Evolutionary conservation across 805 yeast species (phyloP).

Genomic region (Saccharomycopsis oosterbeekiorum): DNA sequence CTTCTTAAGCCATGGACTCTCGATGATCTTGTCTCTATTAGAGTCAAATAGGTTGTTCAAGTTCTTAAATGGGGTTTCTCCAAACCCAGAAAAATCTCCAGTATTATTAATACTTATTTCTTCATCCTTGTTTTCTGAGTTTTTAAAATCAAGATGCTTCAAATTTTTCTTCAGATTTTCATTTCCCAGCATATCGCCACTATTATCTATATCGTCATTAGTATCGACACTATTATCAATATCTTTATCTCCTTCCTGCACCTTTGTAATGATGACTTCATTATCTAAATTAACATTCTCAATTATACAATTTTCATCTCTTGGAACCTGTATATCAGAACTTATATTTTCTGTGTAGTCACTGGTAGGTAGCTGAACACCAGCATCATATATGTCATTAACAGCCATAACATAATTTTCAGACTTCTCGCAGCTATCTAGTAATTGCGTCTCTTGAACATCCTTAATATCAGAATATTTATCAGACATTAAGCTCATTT

Average conservation of each 20-base stretch:
- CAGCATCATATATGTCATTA: neutral
- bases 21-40: neutral
- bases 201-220: slow-evolving; percentile 1
- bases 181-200: slow-evolving; percentile 4
- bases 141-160: slow-evolving; percentile 20
- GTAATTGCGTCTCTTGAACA: neutral
- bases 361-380: neutral
- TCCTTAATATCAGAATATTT: neutral
- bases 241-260: slow-evolving; percentile 17
- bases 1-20: slow-evolving; percentile 24
- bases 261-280: neutral
- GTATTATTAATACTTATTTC: slow-evolving; percentile 39
- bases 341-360: slow-evolving; percentile 1
- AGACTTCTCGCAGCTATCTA: neutral
- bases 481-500: neutral
- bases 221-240: slow-evolving; percentile 23
- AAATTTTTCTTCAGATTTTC: slow-evolving; percentile 13
- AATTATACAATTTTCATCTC: neutral
- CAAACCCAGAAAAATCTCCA: slow-evolving; percentile 6
- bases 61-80: slow-evolving; percentile 22
- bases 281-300: neutral
- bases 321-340: neutral
- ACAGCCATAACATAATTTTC: neutral
- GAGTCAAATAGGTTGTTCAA: slow-evolving; percentile 7
- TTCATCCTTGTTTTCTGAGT: slow-evolving; percentile 34